Base-by-base conservation (phyloP, 2,329 filamentous ascomycete genomes). In the Samsoniella hepiali region DNA sequence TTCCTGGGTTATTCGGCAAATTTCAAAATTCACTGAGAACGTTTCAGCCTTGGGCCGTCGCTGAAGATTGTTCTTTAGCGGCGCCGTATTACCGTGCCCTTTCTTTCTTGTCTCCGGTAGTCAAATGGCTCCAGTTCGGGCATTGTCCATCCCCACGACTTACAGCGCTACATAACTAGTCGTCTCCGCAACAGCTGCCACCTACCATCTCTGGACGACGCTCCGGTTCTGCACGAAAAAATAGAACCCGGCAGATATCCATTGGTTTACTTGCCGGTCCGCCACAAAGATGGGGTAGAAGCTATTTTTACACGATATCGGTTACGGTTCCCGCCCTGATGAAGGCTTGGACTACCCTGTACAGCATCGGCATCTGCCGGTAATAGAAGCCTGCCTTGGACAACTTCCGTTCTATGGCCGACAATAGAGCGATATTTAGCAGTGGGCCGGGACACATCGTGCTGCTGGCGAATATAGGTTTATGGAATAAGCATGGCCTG, bases 131-230 rank as follows among this genome's bases (percentile, higher is more conserved):
- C 27, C 3, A 17, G 10, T 32, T 45, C 11, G 31, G 31, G 11
- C 29, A 47, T 34, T 47, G 38, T 45, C 54, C 3, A 32, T 44
- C 38, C 34, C 42, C 22, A 22, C 29, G 42, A 36, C n/a, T 38
- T n/a, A 32, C 29, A n/a, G 29, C 56, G 34, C 56, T 36, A 58
- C 42, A 38, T 44, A 17, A 27, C 42, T 17, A 49, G 42, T 58
- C 56, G 22, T 49, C 55, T n/a, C 55, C 42, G 56, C 56, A 47
- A 4, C 56, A 38, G 56, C 47, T 61, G 45, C 47, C 49, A 61
- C 58, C 58, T 61, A 61, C 49, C 58, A 29, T 61, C 47, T 61
- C 8, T 44, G 58, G 58, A 44, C 31, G 58, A 53, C n/a, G 38
- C 49, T 34, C 58, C 58, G 58, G 29, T 36, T 11, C 32, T 13